A percentile compares a stretch with the other conserved stretches of the same genome.
phyloP scores from a whole-genome alignment of 768 basidiomycete species.

The Galerina sulciceps region DNA sequence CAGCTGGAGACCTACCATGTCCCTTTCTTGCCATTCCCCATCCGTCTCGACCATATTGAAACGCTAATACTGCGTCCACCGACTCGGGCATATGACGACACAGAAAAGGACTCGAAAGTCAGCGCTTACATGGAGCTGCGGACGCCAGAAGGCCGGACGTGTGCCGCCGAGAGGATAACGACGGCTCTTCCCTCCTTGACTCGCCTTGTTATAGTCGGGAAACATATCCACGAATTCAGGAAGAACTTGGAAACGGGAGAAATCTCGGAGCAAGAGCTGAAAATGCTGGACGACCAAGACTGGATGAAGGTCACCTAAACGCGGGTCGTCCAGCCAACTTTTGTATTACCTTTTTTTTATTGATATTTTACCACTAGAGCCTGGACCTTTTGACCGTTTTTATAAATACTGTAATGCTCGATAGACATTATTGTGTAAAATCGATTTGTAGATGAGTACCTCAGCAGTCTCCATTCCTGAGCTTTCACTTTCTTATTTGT shows the following conservation, averaged over 20 bases:
- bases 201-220: slow-evolving; percentile 17
- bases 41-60: slow-evolving; percentile 19
- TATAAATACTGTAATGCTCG: too few relatives aligned
- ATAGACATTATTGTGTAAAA: too few relatives aligned
- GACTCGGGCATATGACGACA: slow-evolving; percentile 10
- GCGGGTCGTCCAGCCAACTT: not conserved
- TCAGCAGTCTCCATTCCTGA: too few relatives aligned
- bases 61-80: slow-evolving; percentile 22
- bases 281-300: slow-evolving; percentile 1
- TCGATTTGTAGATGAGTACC: too few relatives aligned
- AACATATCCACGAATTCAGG: slow-evolving; percentile 4
- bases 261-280: not conserved
- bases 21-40: slow-evolving; percentile 19
- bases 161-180: slow-evolving; percentile 19
- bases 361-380: not conserved
- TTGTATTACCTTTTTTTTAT: not conserved
- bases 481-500: too few relatives aligned
- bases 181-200: slow-evolving; percentile 9
- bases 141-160: slow-evolving; percentile 1
- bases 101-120: not conserved
- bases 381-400: too few relatives aligned
- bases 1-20: slow-evolving; percentile 18
- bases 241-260: not conserved
- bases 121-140: slow-evolving; percentile 14
- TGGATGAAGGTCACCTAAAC: slow-evolving; percentile 5